Evolutionary conservation across 331 rosid species (phyloP).

Genomic region (Ulmus americana): DNA sequence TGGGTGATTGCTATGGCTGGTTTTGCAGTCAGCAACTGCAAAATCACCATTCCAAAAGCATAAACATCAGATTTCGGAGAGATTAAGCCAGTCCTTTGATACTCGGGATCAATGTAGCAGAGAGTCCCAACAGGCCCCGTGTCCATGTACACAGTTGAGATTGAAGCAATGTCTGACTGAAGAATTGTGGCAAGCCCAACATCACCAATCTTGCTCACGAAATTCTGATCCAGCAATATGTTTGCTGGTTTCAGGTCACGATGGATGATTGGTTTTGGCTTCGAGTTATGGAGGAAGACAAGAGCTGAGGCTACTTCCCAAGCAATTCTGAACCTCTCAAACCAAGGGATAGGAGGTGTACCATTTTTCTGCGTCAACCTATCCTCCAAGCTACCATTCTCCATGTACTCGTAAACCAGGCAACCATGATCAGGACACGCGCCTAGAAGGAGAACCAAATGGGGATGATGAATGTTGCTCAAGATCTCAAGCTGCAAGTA

Average conservation of each 20-base stretch:
- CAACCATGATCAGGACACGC: conserved; percentile 77
- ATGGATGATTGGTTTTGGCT: conserved; percentile 79
- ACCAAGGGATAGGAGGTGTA: conserved; percentile 73
- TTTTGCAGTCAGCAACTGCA: conserved; percentile 81
- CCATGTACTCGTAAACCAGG: conserved; percentile 91
- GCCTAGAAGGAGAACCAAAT: conserved; percentile 85
- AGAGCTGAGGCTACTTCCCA: conserved; percentile 97
- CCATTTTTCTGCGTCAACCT: conserved; percentile 44
- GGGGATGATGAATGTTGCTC: conserved; percentile 84
- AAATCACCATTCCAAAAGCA: conserved; percentile 83
- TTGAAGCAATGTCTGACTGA: conserved; percentile 37
- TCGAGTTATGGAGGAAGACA: conserved; percentile 73
- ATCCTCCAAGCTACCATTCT: conserved; percentile 85
- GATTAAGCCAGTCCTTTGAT: conserved; percentile 69
- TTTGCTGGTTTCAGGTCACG: conserved; percentile 93
- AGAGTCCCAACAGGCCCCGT: conserved; percentile 77
- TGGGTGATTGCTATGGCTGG: conserved; percentile 71
- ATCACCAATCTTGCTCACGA: conserved; percentile 90
- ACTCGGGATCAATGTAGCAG: conserved; percentile 94
- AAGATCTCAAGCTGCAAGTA: conserved; percentile 64
- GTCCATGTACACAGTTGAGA: conserved; percentile 45
- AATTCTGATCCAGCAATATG: conserved; percentile 75
- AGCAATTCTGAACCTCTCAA: conserved; percentile 76
- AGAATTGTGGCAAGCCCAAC: conserved; percentile 75
- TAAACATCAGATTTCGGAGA: conserved; percentile 84